Base-by-base conservation (phyloP, 345 rosid species). In the Noccaea bulbosa region DNA sequence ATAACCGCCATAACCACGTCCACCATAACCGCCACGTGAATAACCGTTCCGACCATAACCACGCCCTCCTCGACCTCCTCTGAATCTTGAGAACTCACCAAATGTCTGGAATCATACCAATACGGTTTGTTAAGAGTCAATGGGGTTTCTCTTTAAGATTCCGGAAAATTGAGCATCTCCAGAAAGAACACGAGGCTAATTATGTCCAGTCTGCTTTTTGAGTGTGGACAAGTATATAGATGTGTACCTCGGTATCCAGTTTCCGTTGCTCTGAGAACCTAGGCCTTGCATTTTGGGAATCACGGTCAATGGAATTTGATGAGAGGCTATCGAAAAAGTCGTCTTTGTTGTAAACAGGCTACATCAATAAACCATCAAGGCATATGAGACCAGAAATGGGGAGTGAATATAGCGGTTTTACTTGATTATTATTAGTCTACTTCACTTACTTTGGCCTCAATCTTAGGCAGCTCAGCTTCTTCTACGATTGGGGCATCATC, bases 251-350 rank as follows among this genome's bases (percentile, higher is more conserved):
- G 8, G 96, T 86, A 84, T 93, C 97, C 32, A 88, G 68, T 76
- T 85, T 93, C 85, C 81, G 74, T 76, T 83, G 98, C 85, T 90
- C 98, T 1, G 96, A 88, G 83, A 86, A 93, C 71, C 77, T 86
- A 9, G 92, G 76, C 75, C 97, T 88, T 79, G 89, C 84, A 68
- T 65, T 84, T 53, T 80, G 91, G 45, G 87, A 83, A 4, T 82
- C 86, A 43, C 76, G 72, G 74, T 71, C 80, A 50, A 67, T 74
- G 8, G 88, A 52, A 55, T 84, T 80, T 78, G 78, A 81, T 15
- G 97, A 93, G 48, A 93, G 86, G 12, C 90, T 77, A 82, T 93
- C 97, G 79, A 90, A 93, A 64, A 90, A 90, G 84, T 93, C 98
- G 55, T 93, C 97, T 83, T 88, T 93, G 69, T 86, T 90, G 81